Percentiles rank a stretch among this genome's conserved stretches.
phyloP scores from a whole-genome alignment of 139 green algal genomes.

The Zygnema circumcarinatum region DNA sequence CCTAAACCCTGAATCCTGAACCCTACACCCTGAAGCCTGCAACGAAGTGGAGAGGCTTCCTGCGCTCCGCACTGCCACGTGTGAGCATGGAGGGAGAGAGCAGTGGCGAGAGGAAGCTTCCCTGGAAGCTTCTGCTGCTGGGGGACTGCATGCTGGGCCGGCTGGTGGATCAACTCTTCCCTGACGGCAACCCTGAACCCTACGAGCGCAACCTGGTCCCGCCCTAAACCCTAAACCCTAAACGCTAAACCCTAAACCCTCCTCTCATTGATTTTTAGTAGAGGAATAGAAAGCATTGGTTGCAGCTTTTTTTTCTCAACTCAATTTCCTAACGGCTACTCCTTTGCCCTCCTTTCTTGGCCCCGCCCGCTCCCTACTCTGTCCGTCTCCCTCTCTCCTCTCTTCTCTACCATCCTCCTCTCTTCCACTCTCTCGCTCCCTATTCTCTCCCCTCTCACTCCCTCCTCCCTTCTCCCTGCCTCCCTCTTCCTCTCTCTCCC shows the following conservation, averaged over 20 bases:
- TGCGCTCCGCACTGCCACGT: too few species aligned
- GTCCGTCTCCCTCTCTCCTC: too few species aligned
- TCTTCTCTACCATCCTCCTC: not conserved
- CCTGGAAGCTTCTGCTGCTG: constrained; percentile 65
- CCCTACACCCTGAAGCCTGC: too few species aligned
- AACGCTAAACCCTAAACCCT: not conserved
- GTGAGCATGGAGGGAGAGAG: too few species aligned
- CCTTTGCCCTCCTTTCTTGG: not conserved
- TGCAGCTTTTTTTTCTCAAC: not conserved
- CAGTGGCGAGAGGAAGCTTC: too few species aligned
- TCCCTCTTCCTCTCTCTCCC: not conserved
- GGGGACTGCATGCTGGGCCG: constrained; percentile 73
- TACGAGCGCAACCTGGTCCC: not conserved
- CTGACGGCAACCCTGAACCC: constrained; percentile 22
- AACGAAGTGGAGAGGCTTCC: too few species aligned
- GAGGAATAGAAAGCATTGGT: too few species aligned
- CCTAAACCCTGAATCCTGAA: too few species aligned
- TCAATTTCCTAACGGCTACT: not conserved
- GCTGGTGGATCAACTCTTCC: constrained; percentile 65
- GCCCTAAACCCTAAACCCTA: not conserved
- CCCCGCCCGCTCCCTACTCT: not conserved
- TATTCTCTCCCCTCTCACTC: not conserved
- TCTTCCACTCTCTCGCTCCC: not conserved
- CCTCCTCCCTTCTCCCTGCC: not conserved
- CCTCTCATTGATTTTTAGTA: too few species aligned